These are phyloP conservation scores for Psophocarpus tetragonolobus DNA, from an alignment of 306 rosid genomes.

Conservation along the genomic window DNA sequence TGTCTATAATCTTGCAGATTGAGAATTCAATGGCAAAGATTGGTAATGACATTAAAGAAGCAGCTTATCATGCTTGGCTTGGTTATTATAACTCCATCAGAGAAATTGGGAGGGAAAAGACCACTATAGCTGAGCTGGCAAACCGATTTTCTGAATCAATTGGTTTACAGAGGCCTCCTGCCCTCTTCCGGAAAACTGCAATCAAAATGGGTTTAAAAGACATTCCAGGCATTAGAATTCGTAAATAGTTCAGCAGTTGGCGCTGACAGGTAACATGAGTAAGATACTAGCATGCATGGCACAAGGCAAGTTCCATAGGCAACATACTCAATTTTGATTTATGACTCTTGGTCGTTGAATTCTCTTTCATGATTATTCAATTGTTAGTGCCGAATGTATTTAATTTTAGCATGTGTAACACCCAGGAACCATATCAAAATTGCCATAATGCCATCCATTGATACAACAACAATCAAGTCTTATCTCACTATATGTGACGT, in stretches of 20 bases:
- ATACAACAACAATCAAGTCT: no score
- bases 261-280: neutral
- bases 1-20: constrained; percentile 49
- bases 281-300: neutral
- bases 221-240: constrained; percentile 83
- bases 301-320: neutral
- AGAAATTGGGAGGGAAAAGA: constrained; percentile 86
- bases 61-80: constrained; percentile 95
- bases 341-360: neutral
- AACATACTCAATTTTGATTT: neutral
- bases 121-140: constrained; percentile 70
- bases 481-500: no score
- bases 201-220: constrained; percentile 89
- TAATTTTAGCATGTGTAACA: neutral
- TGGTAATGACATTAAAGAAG: constrained; percentile 74
- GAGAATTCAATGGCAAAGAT: constrained; percentile 75
- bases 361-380: neutral
- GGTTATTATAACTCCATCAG: constrained; percentile 87
- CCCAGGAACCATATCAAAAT: constrained; percentile 8
- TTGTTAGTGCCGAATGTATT: constrained; percentile 2
- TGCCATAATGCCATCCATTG: no score
- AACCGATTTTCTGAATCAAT: constrained; percentile 71
- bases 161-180: constrained; percentile 82
- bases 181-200: constrained; percentile 79
- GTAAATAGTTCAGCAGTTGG: constrained; percentile 39